Conservation (phyloP, 2,329 filamentous ascomycete species). For the Aureobasidium pullulans region DNA sequence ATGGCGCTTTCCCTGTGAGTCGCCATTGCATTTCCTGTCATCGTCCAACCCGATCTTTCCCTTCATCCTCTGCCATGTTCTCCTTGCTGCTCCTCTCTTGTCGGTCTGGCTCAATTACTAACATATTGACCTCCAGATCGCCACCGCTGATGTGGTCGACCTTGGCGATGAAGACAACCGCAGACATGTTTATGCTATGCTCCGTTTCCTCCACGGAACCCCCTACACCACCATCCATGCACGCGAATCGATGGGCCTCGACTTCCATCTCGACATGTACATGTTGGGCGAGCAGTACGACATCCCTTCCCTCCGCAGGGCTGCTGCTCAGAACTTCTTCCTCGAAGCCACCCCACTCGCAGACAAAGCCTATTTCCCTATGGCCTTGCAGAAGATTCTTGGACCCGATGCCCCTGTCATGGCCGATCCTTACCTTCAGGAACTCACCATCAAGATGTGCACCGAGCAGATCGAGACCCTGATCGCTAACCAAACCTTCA, state of each 20-base stretch:
- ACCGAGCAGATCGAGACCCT: background rate
- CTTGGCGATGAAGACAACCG: background rate
- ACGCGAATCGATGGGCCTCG: background rate
- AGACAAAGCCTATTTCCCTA: background rate
- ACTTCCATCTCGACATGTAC: conserved; percentile 7
- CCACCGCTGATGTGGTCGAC: background rate
- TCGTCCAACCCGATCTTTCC: background rate
- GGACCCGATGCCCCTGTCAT: background rate
- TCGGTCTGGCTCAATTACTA: background rate
- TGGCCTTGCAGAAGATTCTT: background rate
- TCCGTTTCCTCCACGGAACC: background rate
- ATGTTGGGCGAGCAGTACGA: conserved; percentile 6
- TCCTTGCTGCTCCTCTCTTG: background rate
- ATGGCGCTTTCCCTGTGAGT: background rate
- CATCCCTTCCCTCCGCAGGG: background rate
- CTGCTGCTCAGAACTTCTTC: background rate
- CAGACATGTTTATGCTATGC: background rate
- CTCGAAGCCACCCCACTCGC: background rate
- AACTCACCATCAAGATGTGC: background rate
- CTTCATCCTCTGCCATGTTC: no score
- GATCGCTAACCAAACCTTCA: background rate
- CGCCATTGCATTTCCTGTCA: background rate
- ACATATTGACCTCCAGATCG: background rate
- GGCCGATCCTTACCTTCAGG: background rate
- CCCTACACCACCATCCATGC: background rate